Base-by-base conservation (phyloP, 768 basidiomycete species). In the Pleurotus eryngii region DNA sequence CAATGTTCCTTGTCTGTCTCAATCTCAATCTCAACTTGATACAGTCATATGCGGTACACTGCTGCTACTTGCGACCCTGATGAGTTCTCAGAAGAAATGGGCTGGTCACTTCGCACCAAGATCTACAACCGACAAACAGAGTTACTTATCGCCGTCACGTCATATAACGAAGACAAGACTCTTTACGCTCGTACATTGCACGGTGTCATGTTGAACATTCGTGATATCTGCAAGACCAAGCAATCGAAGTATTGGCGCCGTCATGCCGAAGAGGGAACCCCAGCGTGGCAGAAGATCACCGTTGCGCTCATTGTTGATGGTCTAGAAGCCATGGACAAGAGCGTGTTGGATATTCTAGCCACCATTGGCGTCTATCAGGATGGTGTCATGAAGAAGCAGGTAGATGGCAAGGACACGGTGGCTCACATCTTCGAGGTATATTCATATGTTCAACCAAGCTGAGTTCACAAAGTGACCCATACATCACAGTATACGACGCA, bases 121-220 rank as follows among this genome's bases (percentile, higher is more conserved):
- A 75, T 86, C 61, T 97, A 94, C 73, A 86, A 88, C 59, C 90
- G 96, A 56, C 83, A 90, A 61, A 98, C 96, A 1, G 96, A 98
- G 61, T 70, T 98, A 5, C 81, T 98, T 22, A 96, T 98, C 64
- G 95, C 94, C 8, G 91, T 98, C 61, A 97, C 93, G 5, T 92
- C 88, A 3, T 94, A 93, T 75, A 93, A 94, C 61, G 92, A 95
- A 70, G 91, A 94, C 81, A 94, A 93, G 77, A 87, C 85, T 5
- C 82, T 93, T n/a, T 92, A 93, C 66, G 84, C 91, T 24, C 87
- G 90, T 61, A 62, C 61, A 18, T 30, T 98, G 40, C 96, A 98
- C 67, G 92, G 92, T 61, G 89, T 98, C 65, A 98, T 98, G 95
- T 72, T 96, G 60, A 98, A 99, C 72, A 96, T 98, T 60, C 90